Base-by-base conservation (phyloP, 2,329 filamentous ascomycete genomes). In the Pseudocercospora macadamiae region DNA sequence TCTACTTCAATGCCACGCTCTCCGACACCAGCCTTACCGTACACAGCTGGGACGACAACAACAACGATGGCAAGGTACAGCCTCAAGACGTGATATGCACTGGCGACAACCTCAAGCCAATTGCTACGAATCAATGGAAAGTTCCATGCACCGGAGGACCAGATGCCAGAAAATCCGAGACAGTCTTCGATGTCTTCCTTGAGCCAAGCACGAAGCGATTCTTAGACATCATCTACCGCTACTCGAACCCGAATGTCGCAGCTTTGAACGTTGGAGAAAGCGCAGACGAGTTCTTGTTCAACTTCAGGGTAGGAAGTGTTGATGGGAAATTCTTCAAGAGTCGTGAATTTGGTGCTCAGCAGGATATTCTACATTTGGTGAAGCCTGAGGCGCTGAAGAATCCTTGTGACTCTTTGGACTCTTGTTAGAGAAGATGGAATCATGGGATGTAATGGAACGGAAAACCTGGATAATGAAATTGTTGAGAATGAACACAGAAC, bases 1-100 rank as follows among this genome's bases (percentile, higher is more conserved):
- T 64, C 18, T 64, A 64, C 54, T 64, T 64, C 59, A 64, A 60
- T 26, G 61, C 61, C 49, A 64, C 59, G 2, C 57, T 64, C 25
- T 34, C 28, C 16, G 59, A 51, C 59, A 59, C 47, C 49, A 59
- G 44, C 34, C 53, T 64, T n/a, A 57, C 55, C 16, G 61, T 64
- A 25, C 39, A 57, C 59, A 57, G 53, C 44, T 64, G 61, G 61
- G 61, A 64, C 54, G 61, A 64, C 18, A 51, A 54, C 12, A 64
- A 64, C 53, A 64, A 64, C 55, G 61, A 64, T 54, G 55, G 58
- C 45, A 51, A 49, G 19, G 52, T 39, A 3, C 61, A 64, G 19
- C 49, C 59, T 3, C 59, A 64, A 54, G 61, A 64, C 32, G 59
- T 64, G 44, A 59, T 61, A 23, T 64, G 61, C 55, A 49, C 52